A percentile compares a stretch with the other conserved stretches of the same genome.
These are phyloP conservation scores for Talaromyces pinophilus DNA, from an alignment of 2,329 filamentous ascomycete species.

Conservation along the genomic window DNA sequence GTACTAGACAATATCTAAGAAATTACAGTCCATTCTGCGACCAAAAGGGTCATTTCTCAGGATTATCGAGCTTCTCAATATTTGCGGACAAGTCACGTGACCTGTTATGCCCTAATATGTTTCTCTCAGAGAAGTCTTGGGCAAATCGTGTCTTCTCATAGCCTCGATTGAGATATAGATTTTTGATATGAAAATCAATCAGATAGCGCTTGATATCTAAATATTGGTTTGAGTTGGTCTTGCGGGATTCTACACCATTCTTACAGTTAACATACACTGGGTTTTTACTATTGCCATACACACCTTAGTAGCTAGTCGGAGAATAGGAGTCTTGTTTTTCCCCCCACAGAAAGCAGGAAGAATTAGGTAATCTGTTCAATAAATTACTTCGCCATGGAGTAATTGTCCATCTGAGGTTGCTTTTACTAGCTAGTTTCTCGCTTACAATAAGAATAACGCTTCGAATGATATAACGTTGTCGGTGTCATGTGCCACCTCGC, in stretches of 20 bases:
- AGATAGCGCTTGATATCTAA: neutral
- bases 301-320: neutral
- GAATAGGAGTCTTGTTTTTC: neutral
- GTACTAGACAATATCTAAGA: neutral
- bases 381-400: too few relatives aligned
- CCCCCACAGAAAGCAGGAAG: too few relatives aligned
- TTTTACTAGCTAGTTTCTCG: too few relatives aligned
- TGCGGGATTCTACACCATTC: neutral
- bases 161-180: neutral
- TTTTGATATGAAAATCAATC: neutral
- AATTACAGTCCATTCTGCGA: neutral
- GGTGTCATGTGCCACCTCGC: too few relatives aligned
- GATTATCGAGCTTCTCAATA: neutral
- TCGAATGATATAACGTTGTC: too few relatives aligned
- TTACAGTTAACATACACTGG: neutral
- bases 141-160: neutral
- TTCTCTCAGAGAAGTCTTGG: neutral
- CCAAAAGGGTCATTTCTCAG: neutral
- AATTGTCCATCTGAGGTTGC: too few relatives aligned
- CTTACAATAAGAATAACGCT: too few relatives aligned
- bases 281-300: neutral
- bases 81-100: neutral
- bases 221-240: neutral
- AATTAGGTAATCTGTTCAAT: too few relatives aligned
- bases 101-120: neutral